Base-by-base conservation (phyloP, 2,329 filamentous ascomycete genomes). In the Pyrenochaeta sp. region DNA sequence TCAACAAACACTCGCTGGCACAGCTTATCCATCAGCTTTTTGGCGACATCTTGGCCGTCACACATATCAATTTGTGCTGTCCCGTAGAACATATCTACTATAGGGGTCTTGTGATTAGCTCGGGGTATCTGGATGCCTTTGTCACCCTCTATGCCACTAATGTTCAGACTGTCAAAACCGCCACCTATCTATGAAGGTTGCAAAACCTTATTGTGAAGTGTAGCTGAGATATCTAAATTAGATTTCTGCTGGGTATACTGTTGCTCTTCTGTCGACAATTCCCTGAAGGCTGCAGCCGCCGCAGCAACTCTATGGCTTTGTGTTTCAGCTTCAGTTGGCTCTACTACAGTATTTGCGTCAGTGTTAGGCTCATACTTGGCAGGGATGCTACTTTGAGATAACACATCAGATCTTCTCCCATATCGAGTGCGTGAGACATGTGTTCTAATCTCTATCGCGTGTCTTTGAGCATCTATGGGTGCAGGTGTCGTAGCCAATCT, bases 401-500 rank as follows among this genome's bases (percentile, higher is more conserved):
- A 32, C 17, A 12, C 21, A 18, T 27, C 15, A 14, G 1, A 14
- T 33, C 23, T 9, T 27, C 27, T 1, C 18, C 9, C 7, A 3
- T 43, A 30, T 29, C 35, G 12, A 11, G 31, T 6, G 14, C 23
- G 23, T 17, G 35, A 17, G 15, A 27, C 29, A 12, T 7, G 33
- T 29, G 7, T 12, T 17, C 9, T 3, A 17, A 11, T 10, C 17
- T n/a, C 33, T 7, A 32, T 33, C 18, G 12, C 3, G 27, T 15
- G 27, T 35, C 21, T 36, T n/a, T 30, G 36, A 14, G 31, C 10
- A 17, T 54, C 45, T 9, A 49, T 10, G 9, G 60, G 56, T 1
- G 58, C 52, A 4, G 58, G 54, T 4, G 56, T 64, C 0, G 40
- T 20, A 5, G 45, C 39, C 27, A 30, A 31, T 7, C 33, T 31